Percentiles rank a stretch among this genome's conserved stretches.
Conservation (phyloP, 805 yeast species). For the Kockiozyma suomiensis region DNA sequence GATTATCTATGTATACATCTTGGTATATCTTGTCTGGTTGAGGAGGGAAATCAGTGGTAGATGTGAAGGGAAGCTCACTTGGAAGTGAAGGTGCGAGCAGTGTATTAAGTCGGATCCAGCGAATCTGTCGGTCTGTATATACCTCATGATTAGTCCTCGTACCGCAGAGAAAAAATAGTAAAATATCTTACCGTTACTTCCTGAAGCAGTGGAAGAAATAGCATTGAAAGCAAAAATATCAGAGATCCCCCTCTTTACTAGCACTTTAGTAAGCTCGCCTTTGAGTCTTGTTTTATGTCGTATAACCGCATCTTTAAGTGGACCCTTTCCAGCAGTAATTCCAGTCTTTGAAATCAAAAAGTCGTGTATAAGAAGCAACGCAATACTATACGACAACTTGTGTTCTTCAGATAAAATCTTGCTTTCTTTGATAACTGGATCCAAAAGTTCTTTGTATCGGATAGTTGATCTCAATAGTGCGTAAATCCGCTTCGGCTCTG, state of each 20-base stretch:
- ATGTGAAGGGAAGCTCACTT: conserved; percentile 1
- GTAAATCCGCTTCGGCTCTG: conserved; percentile 81
- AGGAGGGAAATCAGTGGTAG: conserved; percentile 31
- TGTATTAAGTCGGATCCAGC: conserved; percentile 60
- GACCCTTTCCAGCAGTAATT: conserved; percentile 85
- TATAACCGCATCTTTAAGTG: conserved; percentile 78
- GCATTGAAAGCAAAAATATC: conserved; percentile 43
- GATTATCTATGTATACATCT: conserved; percentile 72
- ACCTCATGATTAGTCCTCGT: too few species aligned
- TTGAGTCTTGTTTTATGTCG: conserved; percentile 77
- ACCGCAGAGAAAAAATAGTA: neutral
- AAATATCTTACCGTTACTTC: conserved; percentile 2
- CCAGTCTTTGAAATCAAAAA: conserved; percentile 72
- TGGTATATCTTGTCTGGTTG: conserved; percentile 63
- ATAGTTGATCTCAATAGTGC: conserved; percentile 82
- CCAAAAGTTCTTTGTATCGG: conserved; percentile 66
- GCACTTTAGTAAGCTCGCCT: conserved; percentile 79
- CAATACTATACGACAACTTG: conserved; percentile 55
- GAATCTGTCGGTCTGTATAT: conserved; percentile 43
- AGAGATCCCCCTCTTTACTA: conserved; percentile 68
- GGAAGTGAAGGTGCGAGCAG: conserved; percentile 49
- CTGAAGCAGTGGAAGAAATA: too few species aligned
- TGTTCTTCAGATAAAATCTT: conserved; percentile 47
- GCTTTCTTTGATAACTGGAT: conserved; percentile 54
- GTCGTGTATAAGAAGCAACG: conserved; percentile 77